Conservation (phyloP, 1,284 basidiomycete species). For the Polyporus tsugae region DNA sequence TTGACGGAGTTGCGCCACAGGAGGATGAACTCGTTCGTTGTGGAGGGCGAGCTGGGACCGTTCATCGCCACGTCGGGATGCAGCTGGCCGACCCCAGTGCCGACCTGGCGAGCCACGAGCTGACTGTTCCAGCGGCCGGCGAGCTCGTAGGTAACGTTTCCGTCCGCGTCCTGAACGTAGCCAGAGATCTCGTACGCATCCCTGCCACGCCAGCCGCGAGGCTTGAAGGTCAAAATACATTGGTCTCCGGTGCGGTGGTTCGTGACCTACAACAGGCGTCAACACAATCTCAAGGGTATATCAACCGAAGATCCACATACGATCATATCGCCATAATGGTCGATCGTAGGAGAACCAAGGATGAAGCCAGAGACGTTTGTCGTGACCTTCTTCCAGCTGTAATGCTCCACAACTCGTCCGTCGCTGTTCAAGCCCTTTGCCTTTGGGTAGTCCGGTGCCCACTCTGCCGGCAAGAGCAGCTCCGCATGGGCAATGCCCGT, state of each 20-base stretch:
- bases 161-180: conserved; percentile 75
- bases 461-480: conserved; percentile 79
- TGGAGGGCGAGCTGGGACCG: conserved; percentile 54
- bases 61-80: conserved; percentile 76
- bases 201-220: conserved; percentile 92
- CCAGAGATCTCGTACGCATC: conserved; percentile 95
- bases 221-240: conserved; percentile 94
- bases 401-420: conserved; percentile 81
- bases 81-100: conserved; percentile 69
- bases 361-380: conserved; percentile 96
- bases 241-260: conserved; percentile 95
- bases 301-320: conserved; percentile 56
- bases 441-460: conserved; percentile 65
- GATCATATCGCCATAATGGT: conserved; percentile 96
- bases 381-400: conserved; percentile 96
- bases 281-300: not conserved
- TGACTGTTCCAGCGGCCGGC: conserved; percentile 97
- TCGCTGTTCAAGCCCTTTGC: conserved; percentile 48
- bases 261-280: conserved; percentile 60
- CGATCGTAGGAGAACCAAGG: conserved; percentile 92
- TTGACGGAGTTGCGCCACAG: conserved; percentile 96
- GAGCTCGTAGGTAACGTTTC: conserved; percentile 85
- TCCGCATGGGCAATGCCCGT: conserved; percentile 95
- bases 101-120: conserved; percentile 85
- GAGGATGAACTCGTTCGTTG: conserved; percentile 74